A percentile compares a stretch with the other conserved stretches of the same genome.
phyloP scores from a whole-genome alignment of 2,329 filamentous ascomycete genomes.

The Pseudogymnoascus sp. region DNA sequence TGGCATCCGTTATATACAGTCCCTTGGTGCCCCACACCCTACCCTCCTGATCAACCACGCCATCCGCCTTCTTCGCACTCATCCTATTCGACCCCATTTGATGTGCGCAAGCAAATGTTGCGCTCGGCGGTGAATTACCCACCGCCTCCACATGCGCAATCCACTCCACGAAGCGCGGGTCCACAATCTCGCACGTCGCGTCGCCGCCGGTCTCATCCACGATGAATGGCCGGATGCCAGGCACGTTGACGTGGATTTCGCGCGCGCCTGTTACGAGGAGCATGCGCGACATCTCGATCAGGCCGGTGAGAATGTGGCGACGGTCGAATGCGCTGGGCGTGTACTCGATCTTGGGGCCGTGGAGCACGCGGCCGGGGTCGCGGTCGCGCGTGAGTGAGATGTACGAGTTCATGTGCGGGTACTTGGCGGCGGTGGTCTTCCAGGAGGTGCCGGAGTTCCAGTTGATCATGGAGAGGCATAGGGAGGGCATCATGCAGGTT shows the following conservation, averaged over 20 bases:
- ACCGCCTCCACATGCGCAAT: conserved; percentile 40
- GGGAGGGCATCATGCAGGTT: conserved; percentile 61
- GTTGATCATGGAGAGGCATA: conserved; percentile 52
- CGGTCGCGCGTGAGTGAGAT: conserved; percentile 69
- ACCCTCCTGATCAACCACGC: conserved; percentile 50
- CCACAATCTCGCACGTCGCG: conserved; percentile 21
- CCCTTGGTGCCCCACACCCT: conserved; percentile 57
- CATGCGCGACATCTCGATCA: conserved; percentile 65
- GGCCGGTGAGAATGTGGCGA: conserved; percentile 59
- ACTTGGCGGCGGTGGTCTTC: conserved; percentile 61
- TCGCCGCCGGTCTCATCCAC: neutral
- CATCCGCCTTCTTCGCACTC: conserved; percentile 40
- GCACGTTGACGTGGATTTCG: conserved; percentile 64
- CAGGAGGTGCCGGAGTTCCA: conserved; percentile 62
- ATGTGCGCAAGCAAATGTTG: conserved; percentile 60
- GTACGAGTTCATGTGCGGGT: conserved; percentile 61
- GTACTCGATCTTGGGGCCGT: conserved; percentile 60
- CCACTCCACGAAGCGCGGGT: conserved; percentile 55
- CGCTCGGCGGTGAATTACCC: conserved; percentile 41
- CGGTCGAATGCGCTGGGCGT: conserved; percentile 62
- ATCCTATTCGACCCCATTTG: conserved; percentile 76
- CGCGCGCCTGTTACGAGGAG: conserved; percentile 68
- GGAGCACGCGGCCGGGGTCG: conserved; percentile 66
- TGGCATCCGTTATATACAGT: conserved; percentile 65
- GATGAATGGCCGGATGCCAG: conserved; percentile 54